Evolutionary conservation across 208 protist genomes (phyloP).

Genomic region (Strigomonas culicis): DNA sequence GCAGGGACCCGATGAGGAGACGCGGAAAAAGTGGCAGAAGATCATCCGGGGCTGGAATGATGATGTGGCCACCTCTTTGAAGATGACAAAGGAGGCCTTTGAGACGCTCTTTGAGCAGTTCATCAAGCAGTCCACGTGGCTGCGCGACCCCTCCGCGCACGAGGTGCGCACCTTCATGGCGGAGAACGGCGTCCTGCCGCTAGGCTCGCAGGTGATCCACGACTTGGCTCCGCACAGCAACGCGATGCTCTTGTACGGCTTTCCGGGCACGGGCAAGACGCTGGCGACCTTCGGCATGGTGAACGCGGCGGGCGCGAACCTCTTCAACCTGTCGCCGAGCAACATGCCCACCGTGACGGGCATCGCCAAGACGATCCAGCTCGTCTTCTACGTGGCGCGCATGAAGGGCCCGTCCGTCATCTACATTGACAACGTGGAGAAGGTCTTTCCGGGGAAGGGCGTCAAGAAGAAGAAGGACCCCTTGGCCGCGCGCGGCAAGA

Average conservation of each 20-base stretch:
- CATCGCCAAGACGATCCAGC: constrained; percentile 75
- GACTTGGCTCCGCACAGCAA: constrained; percentile 68
- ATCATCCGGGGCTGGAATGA: constrained; percentile 79
- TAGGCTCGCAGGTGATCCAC: constrained; percentile 90
- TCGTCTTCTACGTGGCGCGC: constrained; percentile 90
- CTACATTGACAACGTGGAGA: constrained; percentile 91
- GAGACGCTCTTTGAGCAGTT: constrained; percentile 73
- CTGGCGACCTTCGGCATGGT: constrained; percentile 82
- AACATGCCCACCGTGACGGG: constrained; percentile 74
- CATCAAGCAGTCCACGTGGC: constrained; percentile 46
- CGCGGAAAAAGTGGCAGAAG: constrained; percentile 85
- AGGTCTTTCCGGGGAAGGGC: constrained; percentile 72
- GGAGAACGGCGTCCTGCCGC: constrained; percentile 84
- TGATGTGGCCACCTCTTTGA: constrained; percentile 59
- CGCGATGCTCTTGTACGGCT: constrained; percentile 86
- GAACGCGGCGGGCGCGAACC: constrained; percentile 83
- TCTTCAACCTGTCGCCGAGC: constrained; percentile 91
- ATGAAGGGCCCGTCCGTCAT: constrained; percentile 90
- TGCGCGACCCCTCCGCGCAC: constrained; percentile 71
- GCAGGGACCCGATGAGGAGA: constrained; percentile 61
- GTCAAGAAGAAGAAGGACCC: constrained; percentile 61
- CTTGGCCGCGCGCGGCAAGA: constrained; percentile 62
- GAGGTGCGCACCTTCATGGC: constrained; percentile 72
- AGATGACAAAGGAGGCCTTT: constrained; percentile 77
- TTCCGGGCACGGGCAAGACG: constrained; percentile 88